Percentiles rank a stretch among this genome's conserved stretches.
Conservation (phyloP, 495 filamentous ascomycete species). For the Aspergillus cavernicola region DNA sequence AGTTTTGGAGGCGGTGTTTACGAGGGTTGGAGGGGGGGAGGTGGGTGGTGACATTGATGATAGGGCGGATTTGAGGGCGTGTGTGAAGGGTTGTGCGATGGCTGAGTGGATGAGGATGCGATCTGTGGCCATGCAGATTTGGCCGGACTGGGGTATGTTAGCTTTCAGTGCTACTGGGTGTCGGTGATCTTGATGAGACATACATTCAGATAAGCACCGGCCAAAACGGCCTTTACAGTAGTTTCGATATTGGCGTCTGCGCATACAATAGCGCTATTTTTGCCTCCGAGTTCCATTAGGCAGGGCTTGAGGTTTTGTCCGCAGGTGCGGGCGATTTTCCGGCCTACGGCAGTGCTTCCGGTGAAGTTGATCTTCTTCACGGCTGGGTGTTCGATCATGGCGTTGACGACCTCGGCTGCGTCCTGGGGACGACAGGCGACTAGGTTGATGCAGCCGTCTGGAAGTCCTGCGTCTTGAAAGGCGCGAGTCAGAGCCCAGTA, state of each 20-base stretch:
- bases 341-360: conserved; percentile 52
- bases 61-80: conserved; percentile 42
- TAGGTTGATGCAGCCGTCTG: conserved; percentile 52
- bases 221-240: conserved; percentile 47
- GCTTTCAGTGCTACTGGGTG: background rate
- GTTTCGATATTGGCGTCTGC: conserved; percentile 52
- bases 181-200: background rate
- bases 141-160: conserved; percentile 51
- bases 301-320: conserved; percentile 55
- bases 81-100: conserved; percentile 56
- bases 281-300: conserved; percentile 61
- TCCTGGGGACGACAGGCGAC: conserved; percentile 50
- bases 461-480: conserved; percentile 69
- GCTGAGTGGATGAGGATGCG: conserved; percentile 74
- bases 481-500: conserved; percentile 67
- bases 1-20: conserved; percentile 55
- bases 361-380: conserved; percentile 63
- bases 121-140: conserved; percentile 90
- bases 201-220: conserved; percentile 50
- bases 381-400: conserved; percentile 52
- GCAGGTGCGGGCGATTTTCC: conserved; percentile 52
- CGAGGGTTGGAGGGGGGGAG: conserved; percentile 54
- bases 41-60: conserved; percentile 39
- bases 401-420: conserved; percentile 51
- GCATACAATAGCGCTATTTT: conserved; percentile 57